Conservation (phyloP, 371 early-diverging fungal genomes). For the Mucor piriformis region DNA sequence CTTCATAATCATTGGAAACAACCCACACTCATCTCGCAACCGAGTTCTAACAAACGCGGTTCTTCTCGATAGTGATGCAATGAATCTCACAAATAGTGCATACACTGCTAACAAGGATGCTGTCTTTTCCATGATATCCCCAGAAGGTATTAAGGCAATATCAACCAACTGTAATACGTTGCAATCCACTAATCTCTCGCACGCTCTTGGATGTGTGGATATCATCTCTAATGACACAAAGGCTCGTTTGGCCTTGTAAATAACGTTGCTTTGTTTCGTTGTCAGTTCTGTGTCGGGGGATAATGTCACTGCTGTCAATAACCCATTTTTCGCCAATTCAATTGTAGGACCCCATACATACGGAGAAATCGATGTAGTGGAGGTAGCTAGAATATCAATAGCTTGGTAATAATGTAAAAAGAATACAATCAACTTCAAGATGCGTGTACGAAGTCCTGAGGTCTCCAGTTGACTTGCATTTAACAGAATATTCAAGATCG, state of each 20-base stretch:
- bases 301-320: constrained; percentile 1
- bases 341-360: constrained; percentile 35
- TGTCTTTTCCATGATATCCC: constrained; percentile 1
- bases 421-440: constrained; percentile 25
- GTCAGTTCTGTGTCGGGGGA: neutral
- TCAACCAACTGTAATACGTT: constrained; percentile 26
- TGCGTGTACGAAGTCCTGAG: constrained; percentile 11
- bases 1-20: constrained; percentile 26
- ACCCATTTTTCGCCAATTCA: constrained; percentile 24
- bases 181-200: constrained; percentile 28
- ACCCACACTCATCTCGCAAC: constrained; percentile 21
- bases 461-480: neutral
- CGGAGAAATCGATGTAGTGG: constrained; percentile 21
- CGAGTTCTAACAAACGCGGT: constrained; percentile 34
- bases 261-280: neutral
- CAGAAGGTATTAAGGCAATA: constrained; percentile 3
- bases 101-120: constrained; percentile 19
- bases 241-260: constrained; percentile 34
- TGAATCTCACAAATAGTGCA: constrained; percentile 23
- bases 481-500: constrained; percentile 14
- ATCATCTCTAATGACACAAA: constrained; percentile 24
- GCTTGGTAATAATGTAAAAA: constrained; percentile 34
- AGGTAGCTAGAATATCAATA: constrained; percentile 24
- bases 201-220: constrained; percentile 22
- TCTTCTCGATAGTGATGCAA: constrained; percentile 29